phyloP scores from a whole-genome alignment of 2,329 filamentous ascomycete genomes.

The Ceratocystis diversiconidia region DNA sequence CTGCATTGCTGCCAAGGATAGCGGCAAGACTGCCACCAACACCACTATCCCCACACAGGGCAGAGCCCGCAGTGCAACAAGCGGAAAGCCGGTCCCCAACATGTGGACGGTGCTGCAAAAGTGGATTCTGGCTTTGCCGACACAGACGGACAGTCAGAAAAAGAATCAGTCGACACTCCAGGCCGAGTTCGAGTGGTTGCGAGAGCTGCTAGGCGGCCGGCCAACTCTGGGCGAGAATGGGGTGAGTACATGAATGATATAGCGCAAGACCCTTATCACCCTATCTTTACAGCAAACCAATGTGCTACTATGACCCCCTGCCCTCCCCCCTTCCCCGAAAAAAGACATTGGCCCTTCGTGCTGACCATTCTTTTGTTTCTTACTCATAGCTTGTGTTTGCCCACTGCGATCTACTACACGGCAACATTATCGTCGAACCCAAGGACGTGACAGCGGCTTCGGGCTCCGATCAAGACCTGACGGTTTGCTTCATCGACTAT shows the following conservation, averaged over 20 bases:
- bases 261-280: neutral
- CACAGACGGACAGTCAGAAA: slow-evolving; percentile 52
- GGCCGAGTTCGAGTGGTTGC: slow-evolving; percentile 56
- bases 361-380: neutral
- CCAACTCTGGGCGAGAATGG: slow-evolving; percentile 62
- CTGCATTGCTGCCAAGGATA: slow-evolving; percentile 32
- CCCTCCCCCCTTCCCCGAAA: neutral
- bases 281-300: neutral
- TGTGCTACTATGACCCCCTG: neutral
- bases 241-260: slow-evolving; percentile 33
- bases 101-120: slow-evolving; percentile 93
- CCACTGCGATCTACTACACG: slow-evolving; percentile 90
- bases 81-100: slow-evolving; percentile 63
- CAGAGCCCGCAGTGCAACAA: slow-evolving; percentile 33
- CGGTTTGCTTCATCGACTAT: slow-evolving; percentile 87
- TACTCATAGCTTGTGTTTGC: slow-evolving; percentile 62
- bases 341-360: neutral
- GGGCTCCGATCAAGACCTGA: slow-evolving; percentile 25
- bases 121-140: slow-evolving; percentile 80
- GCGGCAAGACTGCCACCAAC: slow-evolving; percentile 23
- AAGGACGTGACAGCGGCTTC: slow-evolving; percentile 19
- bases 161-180: slow-evolving; percentile 55
- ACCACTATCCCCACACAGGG: neutral
- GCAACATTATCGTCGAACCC: slow-evolving; percentile 81
- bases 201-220: slow-evolving; percentile 58